Conservation (phyloP, 2,329 filamentous ascomycete species). For the Aspergillus ochraceoroseus region DNA sequence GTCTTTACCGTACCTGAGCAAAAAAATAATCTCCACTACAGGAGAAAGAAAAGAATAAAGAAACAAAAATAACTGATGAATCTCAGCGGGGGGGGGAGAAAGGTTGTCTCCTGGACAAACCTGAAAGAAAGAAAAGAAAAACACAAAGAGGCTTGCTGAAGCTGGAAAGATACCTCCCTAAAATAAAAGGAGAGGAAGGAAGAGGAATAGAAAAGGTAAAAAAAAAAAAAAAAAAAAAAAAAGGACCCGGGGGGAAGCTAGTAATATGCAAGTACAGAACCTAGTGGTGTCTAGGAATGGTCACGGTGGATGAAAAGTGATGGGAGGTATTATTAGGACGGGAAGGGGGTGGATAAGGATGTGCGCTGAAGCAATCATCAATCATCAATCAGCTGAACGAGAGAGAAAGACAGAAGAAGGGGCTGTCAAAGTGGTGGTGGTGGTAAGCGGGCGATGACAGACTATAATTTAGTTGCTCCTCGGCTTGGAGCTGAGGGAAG, state of each 20-base stretch:
- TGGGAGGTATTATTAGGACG: constrained; percentile 9
- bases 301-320: constrained; percentile 9
- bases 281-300: constrained; percentile 19
- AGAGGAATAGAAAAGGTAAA: constrained; percentile 9
- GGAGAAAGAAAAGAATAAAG: constrained; percentile 9
- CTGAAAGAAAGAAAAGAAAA: constrained; percentile 11
- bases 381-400: constrained; percentile 29
- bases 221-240: constrained; percentile 15
- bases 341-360: constrained; percentile 20
- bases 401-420: constrained; percentile 21
- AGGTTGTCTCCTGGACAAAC: constrained; percentile 26
- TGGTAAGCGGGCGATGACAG: constrained; percentile 17
- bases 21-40: no score
- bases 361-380: constrained; percentile 25
- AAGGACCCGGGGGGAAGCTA: constrained; percentile 17
- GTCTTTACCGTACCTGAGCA: constrained; percentile 11
- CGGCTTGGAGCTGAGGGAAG: constrained; percentile 8
- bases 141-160: constrained; percentile 21
- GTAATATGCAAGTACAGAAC: constrained; percentile 25
- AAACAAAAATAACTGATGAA: constrained; percentile 5
- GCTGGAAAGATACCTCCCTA: constrained; percentile 10
- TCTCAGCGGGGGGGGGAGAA: constrained; percentile 11
- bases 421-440: constrained; percentile 14
- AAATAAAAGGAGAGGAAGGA: constrained; percentile 19
- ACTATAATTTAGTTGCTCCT: constrained; percentile 9